A percentile compares a stretch with the other conserved stretches of the same genome.
phyloP scores from a whole-genome alignment of 1,284 basidiomycete species.

The Pseudozyma sp. region DNA sequence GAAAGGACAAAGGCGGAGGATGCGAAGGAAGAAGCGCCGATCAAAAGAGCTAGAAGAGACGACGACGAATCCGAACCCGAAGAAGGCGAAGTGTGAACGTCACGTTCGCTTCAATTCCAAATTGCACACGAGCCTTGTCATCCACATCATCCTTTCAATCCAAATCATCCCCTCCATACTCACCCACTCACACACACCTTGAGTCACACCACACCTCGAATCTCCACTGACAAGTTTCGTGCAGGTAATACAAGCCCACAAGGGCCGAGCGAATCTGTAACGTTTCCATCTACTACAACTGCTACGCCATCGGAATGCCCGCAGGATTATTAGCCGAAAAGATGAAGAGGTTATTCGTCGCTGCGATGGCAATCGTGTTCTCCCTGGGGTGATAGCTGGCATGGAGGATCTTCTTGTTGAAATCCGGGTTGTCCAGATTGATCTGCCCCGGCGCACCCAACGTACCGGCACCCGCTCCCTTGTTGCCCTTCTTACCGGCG shows the following conservation, averaged over 20 bases:
- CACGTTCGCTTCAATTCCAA: too few relatives aligned
- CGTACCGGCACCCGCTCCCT: slow-evolving; percentile 77
- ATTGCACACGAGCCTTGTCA: too few relatives aligned
- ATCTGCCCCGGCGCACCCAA: slow-evolving; percentile 73
- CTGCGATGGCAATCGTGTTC: slow-evolving; percentile 81
- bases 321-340: slow-evolving; percentile 72
- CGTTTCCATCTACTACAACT: too few relatives aligned
- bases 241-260: too few relatives aligned
- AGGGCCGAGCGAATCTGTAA: too few relatives aligned
- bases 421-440: slow-evolving; percentile 71
- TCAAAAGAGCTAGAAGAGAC: slow-evolving; percentile 18
- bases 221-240: too few relatives aligned
- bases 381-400: slow-evolving; percentile 94
- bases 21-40: not conserved
- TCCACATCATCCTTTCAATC: too few relatives aligned
- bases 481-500: slow-evolving; percentile 78
- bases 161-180: too few relatives aligned
- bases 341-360: slow-evolving; percentile 71
- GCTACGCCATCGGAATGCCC: slow-evolving; percentile 46
- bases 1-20: not conserved
- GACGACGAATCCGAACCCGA: slow-evolving; percentile 36
- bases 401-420: slow-evolving; percentile 95
- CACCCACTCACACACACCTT: too few relatives aligned
- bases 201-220: too few relatives aligned
- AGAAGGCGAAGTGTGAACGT: slow-evolving; percentile 43